Base-by-base conservation (phyloP, 2,329 filamentous ascomycete species). In the Ophiostoma perfectum region DNA sequence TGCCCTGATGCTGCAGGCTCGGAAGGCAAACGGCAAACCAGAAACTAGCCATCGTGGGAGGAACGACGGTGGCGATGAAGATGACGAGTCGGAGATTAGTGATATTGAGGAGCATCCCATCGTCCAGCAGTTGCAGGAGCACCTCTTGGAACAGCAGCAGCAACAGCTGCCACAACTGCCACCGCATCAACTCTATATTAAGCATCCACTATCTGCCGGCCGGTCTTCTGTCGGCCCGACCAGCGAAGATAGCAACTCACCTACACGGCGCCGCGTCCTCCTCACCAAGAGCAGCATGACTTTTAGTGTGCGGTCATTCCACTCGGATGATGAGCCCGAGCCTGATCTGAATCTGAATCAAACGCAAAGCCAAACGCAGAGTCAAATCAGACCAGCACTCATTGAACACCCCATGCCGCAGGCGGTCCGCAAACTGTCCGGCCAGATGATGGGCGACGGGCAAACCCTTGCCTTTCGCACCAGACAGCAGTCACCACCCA, bases 31-130 rank as follows among this genome's bases (percentile, higher is more conserved):
- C 18, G 3, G 9, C 42, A 18, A 64, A n/a, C n/a, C 16, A 7
- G 16, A 14, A 18, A 16, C 41, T 7, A 39, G 60, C n/a, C 63
- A 27, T 44, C 41, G 42, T 44, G 39, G 4, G 7, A 18, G 39
- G 2, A 7, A 27, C 42, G 27, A 36, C n/a, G 44, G 45, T 7
- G 44, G 36, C 18, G 27, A 45, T 9, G 63, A 64, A 14, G 14
- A 41, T 44, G 74, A 75, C 0, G 77, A 81, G 5, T 84, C 83
- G 0, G 83, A 85, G 49, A 77, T 85, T 18, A 84, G 82, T 66
- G 83, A 86, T 58, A 74, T 83, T n/a, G 84, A 86, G 63, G 81
- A 85, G 1, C 81, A 83, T 45, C 68, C 69, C 5, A 49, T 67
- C 4, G 64, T 68, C n/a, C 63, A 67, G 66, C 65, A 62, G 52